Evolutionary conservation across 1,284 basidiomycete species (phyloP), one percentile per base, ranked within the genome.

Genomic region (Ceratobasidium sp.): DNA sequence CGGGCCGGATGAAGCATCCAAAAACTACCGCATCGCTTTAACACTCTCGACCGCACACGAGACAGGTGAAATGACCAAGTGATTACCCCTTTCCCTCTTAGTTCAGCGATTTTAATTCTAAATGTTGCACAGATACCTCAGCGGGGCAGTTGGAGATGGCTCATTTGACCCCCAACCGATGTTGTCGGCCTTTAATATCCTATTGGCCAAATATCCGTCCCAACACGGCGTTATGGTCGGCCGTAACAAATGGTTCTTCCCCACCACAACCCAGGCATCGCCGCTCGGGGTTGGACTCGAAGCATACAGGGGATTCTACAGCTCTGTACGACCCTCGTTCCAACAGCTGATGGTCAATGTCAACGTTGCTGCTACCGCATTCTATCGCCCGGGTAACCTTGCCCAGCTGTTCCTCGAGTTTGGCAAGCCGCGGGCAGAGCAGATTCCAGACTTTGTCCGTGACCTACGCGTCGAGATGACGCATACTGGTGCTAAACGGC

Each of bases 341-440:
- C 88, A 89, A 59, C 90, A 92, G 78, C 85, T 94, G 43, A 91
- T 93, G 91, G 90, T 93, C 43, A 94, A 94, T 79, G 89, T 94
- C 74, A 93, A 94, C 77, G 90, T 90, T 1, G 92, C 90, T 81
- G 92, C 91, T 19, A 92, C 92, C 0, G 92, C 92, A 1, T 94
- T 94, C 81, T 93, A 94, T 81, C 86, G 82, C 2, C 85, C 88
- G 19, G 88, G 89, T 15, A 92, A 90, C 79, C 85, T 94, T 2
- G 90, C 88, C 0, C 82, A 86, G 1, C 88, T 89, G 0, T 85
- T 93, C 84, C 79, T 82, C 0, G 86, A 87, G 40, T 93, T 92
- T 80, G 81, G 80, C 52, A 80, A 82, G 8, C 84, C 87, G 9
- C 88, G 85, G 73, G 88, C 88, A 0, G 88, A 88, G 3, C 86